phyloP scores from a whole-genome alignment of 352 stramenopile genomes.

The Globisporangium uncinulatum region DNA sequence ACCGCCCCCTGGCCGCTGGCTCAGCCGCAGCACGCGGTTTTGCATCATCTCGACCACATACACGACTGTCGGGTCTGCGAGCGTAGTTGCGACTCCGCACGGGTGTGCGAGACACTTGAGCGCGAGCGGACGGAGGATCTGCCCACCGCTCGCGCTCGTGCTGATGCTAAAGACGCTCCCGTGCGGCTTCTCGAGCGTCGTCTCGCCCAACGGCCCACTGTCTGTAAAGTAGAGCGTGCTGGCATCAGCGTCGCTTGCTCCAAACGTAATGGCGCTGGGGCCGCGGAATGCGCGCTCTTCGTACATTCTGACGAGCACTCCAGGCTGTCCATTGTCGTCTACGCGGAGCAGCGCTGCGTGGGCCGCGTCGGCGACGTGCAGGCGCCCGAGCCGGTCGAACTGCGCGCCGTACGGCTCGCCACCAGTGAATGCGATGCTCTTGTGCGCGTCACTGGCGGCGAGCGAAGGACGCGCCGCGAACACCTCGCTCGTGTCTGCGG shows the following conservation, averaged over 20 bases:
- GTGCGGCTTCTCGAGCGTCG: conserved; percentile 68
- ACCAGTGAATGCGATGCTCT: conserved; percentile 50
- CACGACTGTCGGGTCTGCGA: conserved; percentile 33
- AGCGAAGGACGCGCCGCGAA: conserved; percentile 33
- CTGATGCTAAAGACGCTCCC: conserved; percentile 80
- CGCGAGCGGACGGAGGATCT: conserved; percentile 65
- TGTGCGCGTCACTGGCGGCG: conserved; percentile 27
- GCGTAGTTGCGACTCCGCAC: conserved; percentile 45
- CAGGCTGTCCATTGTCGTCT: conserved; percentile 49
- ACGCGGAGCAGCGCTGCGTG: conserved; percentile 69
- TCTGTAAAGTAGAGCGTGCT: conserved; percentile 82
- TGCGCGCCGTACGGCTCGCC: conserved; percentile 61
- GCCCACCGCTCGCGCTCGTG: conserved; percentile 52
- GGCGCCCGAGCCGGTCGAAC: conserved; percentile 48
- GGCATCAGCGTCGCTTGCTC: conserved; percentile 16
- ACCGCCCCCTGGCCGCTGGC: conserved; percentile 49
- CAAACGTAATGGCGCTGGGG: conserved; percentile 61
- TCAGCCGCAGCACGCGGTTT: conserved; percentile 74
- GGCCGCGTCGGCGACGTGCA: conserved; percentile 70
- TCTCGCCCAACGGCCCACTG: conserved; percentile 79
- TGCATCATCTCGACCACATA: conserved; percentile 75
- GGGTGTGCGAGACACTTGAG: conserved; percentile 80
- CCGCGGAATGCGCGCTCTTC: conserved; percentile 73
- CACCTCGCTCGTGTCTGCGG: conserved; percentile 59
- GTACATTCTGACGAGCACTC: conserved; percentile 79